Percentiles rank a stretch among this genome's conserved stretches.
phyloP scores from a whole-genome alignment of 2,329 filamentous ascomycete species.

The Botrytis porri region DNA sequence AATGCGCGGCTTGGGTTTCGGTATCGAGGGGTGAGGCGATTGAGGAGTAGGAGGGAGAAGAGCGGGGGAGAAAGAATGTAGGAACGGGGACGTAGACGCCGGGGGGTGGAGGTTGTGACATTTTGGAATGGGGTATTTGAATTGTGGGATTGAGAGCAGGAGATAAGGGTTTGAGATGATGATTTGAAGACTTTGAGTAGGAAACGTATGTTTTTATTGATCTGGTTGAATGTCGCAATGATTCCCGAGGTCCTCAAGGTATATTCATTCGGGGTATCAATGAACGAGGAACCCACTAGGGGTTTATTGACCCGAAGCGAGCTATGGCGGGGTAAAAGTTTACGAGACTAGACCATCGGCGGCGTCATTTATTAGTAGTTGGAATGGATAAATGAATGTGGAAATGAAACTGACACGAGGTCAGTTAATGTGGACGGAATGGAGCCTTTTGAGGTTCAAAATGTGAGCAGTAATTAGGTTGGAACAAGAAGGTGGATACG shows the following conservation, averaged over 20 bases:
- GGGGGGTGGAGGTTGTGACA: conserved; percentile 35
- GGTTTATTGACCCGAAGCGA: conserved; percentile 15
- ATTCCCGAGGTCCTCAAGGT: background rate
- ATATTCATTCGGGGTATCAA: conserved; percentile 10
- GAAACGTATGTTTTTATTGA: conserved; percentile 1
- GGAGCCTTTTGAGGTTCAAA: background rate
- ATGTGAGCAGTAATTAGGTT: background rate
- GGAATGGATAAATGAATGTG: background rate
- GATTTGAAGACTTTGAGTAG: background rate
- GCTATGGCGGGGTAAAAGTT: conserved; percentile 14
- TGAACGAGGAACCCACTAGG: conserved; percentile 18
- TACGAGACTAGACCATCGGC: background rate
- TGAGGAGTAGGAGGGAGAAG: conserved; percentile 31
- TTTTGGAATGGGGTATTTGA: conserved; percentile 12
- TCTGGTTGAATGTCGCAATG: background rate
- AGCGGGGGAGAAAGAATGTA: conserved; percentile 53
- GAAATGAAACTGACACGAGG: background rate
- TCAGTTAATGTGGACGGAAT: background rate
- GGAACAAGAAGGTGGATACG: background rate
- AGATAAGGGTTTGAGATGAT: background rate
- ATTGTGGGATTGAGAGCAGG: background rate
- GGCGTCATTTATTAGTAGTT: background rate
- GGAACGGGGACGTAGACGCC: conserved; percentile 52
- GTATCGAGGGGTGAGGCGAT: conserved; percentile 44
- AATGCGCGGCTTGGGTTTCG: conserved; percentile 52